phyloP scores from a whole-genome alignment of 2,329 filamentous ascomycete species.

The Rutstroemia sp. region DNA sequence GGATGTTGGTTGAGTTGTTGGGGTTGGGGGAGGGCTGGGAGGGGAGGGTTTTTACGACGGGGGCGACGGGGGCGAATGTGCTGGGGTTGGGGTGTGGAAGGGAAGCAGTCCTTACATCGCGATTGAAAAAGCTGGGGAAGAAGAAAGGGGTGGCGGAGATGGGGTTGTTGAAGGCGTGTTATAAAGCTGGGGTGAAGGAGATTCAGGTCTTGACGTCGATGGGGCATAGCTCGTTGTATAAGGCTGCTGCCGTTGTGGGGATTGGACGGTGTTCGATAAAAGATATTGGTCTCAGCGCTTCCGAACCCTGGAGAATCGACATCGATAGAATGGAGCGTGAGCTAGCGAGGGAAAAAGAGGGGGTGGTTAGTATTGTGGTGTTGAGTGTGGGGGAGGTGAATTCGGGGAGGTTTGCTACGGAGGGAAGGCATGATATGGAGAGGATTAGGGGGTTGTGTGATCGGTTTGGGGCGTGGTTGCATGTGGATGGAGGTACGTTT shows the following conservation, averaged over 20 bases:
- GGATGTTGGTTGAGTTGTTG: conserved; percentile 62
- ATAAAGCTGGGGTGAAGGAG: conserved; percentile 52
- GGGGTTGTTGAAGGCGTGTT: conserved; percentile 62
- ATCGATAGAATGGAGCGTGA: conserved; percentile 55
- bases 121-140: conserved; percentile 26
- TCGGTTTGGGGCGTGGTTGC: conserved; percentile 72
- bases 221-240: conserved; percentile 76
- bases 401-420: conserved; percentile 70
- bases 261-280: conserved; percentile 64
- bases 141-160: conserved; percentile 53
- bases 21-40: conserved; percentile 53
- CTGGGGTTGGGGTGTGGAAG: conserved; percentile 62
- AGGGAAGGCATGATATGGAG: conserved; percentile 36
- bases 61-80: conserved; percentile 57
- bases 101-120: conserved; percentile 50
- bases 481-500: conserved; percentile 66
- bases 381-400: conserved; percentile 90
- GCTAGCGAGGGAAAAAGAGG: conserved; percentile 39
- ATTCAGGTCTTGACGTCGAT: conserved; percentile 75
- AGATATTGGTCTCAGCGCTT: conserved; percentile 43
- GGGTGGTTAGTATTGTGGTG: conserved; percentile 64
- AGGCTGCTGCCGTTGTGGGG: conserved; percentile 77
- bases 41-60: conserved; percentile 76
- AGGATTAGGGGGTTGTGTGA: conserved; percentile 64
- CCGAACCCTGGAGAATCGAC: conserved; percentile 63